Base-by-base conservation (phyloP, 305 asterid species). In the Solanum hybrid region DNA sequence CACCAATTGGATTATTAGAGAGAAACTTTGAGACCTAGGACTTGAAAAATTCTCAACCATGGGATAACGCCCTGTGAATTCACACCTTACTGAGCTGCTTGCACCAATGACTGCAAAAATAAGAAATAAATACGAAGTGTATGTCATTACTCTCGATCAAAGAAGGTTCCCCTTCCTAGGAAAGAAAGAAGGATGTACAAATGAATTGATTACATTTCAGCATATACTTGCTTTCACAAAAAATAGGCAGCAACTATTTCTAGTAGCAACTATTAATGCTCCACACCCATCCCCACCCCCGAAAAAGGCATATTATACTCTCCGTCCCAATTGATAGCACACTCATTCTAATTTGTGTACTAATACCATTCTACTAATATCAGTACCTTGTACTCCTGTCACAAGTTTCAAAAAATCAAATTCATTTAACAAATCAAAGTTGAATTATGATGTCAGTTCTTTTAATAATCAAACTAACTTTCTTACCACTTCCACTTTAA, bases 41-140 rank as follows among this genome's bases (percentile, higher is more conserved):
- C 81, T 86, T 41, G 39, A 12, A 57, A 84, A 87, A 88, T 83
- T 45, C 70, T 39, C 39, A 45, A 31, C 57, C 65, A 77, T 81
- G 24, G 77, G 72, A 78, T 41, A 76, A 38, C 20, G 17, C 75
- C 90, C 9, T 37, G 51, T 80, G 65, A 26, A 78, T 89, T 78
- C 88, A 76, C 83, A 76, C 31, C 68, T 90, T 91, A 91, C 39
- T 87, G 89, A 11, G 90, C 37, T 57, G 90, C 91, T 87, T 87
- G 90, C 41, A 86, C 90, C 84, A 91, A 34, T 45, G 37, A 82
- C 94, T 92, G 90, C 73, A 51, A 84, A 84, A 51, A 51, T 10
- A 57, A 84, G 22, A 84, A 83, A 84, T 29, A 45, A 20, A 31
- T 51, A 51, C 13, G 3, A 51, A n/a, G 29, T 51, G 29, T 12